Conservation (phyloP, 352 stramenopile species). For the Phytophthora kernoviae region DNA sequence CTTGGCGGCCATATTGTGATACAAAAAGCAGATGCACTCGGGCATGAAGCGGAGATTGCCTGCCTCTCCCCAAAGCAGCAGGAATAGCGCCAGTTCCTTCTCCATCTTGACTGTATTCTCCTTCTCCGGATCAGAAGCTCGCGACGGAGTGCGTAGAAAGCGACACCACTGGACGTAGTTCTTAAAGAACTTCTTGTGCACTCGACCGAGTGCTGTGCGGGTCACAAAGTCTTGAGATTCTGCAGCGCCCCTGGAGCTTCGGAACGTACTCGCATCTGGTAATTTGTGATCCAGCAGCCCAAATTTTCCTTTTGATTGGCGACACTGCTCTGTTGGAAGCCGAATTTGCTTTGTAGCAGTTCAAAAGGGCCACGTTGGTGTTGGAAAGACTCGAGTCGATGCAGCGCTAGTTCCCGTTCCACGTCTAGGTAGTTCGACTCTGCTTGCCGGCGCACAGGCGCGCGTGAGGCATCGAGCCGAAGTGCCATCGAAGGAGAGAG, state of each 20-base stretch:
- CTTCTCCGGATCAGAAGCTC: slow-evolving; percentile 60
- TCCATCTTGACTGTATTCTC: slow-evolving; percentile 52
- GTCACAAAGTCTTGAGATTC: slow-evolving; percentile 50
- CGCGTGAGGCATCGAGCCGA: slow-evolving; percentile 22
- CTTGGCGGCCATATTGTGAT: slow-evolving; percentile 77
- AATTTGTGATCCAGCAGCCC: slow-evolving; percentile 86
- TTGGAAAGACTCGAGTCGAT: slow-evolving; percentile 74
- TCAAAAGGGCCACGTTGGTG: slow-evolving; percentile 59
- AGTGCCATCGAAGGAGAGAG: slow-evolving; percentile 14
- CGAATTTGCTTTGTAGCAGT: slow-evolving; percentile 79
- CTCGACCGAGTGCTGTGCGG: slow-evolving; percentile 52
- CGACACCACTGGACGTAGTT: slow-evolving; percentile 96
- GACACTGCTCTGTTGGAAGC: slow-evolving; percentile 77
- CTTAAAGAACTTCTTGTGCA: slow-evolving; percentile 87
- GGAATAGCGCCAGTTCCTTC: slow-evolving; percentile 78
- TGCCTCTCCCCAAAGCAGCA: slow-evolving; percentile 85
- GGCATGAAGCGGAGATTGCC: slow-evolving; percentile 90
- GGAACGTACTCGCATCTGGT: slow-evolving; percentile 68
- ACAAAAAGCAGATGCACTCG: slow-evolving; percentile 90
- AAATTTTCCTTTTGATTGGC: slow-evolving; percentile 89
- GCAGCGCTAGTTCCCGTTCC: slow-evolving; percentile 55
- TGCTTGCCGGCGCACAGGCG: slow-evolving; percentile 56
- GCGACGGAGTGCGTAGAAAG: slow-evolving; percentile 88
- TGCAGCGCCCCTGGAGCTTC: slow-evolving; percentile 36
- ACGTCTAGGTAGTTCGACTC: slow-evolving; percentile 84